phyloP scores from a whole-genome alignment of 768 basidiomycete genomes.

The Boletus rubescentipes region DNA sequence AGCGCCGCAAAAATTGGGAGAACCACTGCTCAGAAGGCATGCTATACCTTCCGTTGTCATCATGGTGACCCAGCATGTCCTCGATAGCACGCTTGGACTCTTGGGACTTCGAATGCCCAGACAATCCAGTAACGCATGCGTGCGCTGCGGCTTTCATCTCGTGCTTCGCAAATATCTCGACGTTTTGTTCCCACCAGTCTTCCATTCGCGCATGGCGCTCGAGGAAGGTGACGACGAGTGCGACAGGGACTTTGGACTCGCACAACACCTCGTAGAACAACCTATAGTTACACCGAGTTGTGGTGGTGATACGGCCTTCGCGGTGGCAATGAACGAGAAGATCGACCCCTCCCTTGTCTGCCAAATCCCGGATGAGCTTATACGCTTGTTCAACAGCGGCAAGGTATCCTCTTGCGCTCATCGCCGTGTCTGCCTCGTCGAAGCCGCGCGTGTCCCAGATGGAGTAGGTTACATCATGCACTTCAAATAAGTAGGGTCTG shows the following conservation, averaged over 20 bases:
- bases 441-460: neutral
- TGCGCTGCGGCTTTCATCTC: neutral
- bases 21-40: neutral
- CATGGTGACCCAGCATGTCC: neutral
- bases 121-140: neutral
- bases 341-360: neutral
- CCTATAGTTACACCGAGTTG: neutral
- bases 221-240: neutral
- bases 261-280: neutral
- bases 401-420: neutral
- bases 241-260: neutral
- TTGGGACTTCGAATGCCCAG: neutral
- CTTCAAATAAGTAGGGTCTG: neutral
- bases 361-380: neutral
- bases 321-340: neutral
- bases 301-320: neutral
- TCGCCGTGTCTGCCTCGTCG: neutral
- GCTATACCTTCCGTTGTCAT: neutral
- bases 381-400: neutral
- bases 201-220: neutral
- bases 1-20: neutral
- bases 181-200: neutral
- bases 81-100: neutral
- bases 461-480: neutral
- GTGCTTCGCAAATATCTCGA: neutral